Conservation (phyloP, 306 rosid genomes). For the Dalbergia oliveri region DNA sequence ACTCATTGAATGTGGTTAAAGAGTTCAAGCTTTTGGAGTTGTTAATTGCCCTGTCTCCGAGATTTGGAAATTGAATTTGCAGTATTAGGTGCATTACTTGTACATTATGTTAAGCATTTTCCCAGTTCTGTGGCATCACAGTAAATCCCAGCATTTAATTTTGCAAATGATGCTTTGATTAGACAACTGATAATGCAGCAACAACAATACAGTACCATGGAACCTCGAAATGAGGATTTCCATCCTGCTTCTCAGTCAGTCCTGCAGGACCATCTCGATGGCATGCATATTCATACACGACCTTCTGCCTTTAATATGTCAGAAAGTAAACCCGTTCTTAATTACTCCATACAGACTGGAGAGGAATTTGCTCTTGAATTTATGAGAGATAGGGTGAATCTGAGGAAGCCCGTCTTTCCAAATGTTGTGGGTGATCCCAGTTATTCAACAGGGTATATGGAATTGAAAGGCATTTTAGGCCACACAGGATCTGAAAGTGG, state of each 20-base stretch:
- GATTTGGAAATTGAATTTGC: slow-evolving; percentile 37
- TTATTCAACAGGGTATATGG: slow-evolving; percentile 66
- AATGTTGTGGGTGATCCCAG: slow-evolving; percentile 66
- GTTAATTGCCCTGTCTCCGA: slow-evolving; percentile 16
- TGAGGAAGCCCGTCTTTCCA: slow-evolving; percentile 66
- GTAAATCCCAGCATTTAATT: slow-evolving; percentile 39
- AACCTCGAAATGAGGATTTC: slow-evolving; percentile 71
- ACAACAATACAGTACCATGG: slow-evolving; percentile 59
- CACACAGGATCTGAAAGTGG: slow-evolving; percentile 76
- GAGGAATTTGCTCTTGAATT: slow-evolving; percentile 93
- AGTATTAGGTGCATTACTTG: slow-evolving; percentile 20
- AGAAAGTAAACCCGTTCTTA: slow-evolving; percentile 72
- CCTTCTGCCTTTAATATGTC: slow-evolving; percentile 65
- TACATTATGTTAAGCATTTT: slow-evolving; percentile 6
- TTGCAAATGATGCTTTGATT: slow-evolving; percentile 49
- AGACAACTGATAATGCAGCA: slow-evolving; percentile 62
- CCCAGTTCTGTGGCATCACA: slow-evolving; percentile 30
- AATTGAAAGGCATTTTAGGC: slow-evolving; percentile 61
- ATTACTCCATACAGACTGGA: slow-evolving; percentile 91
- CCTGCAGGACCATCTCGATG: slow-evolving; percentile 67
- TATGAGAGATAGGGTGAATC: slow-evolving; percentile 87
- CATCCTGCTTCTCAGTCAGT: slow-evolving; percentile 62
- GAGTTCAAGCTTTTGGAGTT: slow-evolving; percentile 23
- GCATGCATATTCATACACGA: slow-evolving; percentile 61
- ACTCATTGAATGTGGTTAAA: slow-evolving; percentile 13